Evolutionary conservation across 2,329 filamentous ascomycete genomes (phyloP).

Genomic region (Aspergillus proliferans): DNA sequence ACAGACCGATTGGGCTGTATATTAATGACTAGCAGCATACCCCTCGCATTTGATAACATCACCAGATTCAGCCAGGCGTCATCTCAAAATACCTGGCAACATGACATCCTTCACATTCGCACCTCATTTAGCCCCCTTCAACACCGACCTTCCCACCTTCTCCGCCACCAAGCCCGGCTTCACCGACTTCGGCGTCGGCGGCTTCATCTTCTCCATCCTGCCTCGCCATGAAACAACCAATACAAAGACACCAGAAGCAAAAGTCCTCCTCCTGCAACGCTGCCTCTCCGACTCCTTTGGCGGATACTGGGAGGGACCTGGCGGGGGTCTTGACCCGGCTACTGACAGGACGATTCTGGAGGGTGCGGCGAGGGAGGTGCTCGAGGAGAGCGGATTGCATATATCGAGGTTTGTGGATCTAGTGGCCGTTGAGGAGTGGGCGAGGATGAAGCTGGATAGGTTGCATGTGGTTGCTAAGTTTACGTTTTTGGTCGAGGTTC

Average conservation of each 20-base stretch:
- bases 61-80: no score
- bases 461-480: slow-evolving; percentile 26
- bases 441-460: slow-evolving; percentile 17
- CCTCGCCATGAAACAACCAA: background rate
- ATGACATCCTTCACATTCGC: slow-evolving; percentile 16
- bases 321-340: slow-evolving; percentile 41
- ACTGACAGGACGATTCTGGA: slow-evolving; percentile 45
- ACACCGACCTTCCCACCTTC: slow-evolving; percentile 21
- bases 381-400: slow-evolving; percentile 47
- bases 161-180: slow-evolving; percentile 21
- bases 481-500: slow-evolving; percentile 33
- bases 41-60: no score
- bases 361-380: slow-evolving; percentile 45
- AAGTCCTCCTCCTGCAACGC: slow-evolving; percentile 42
- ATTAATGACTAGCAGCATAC: no score
- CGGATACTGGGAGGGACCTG: slow-evolving; percentile 46
- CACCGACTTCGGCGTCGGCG: slow-evolving; percentile 22
- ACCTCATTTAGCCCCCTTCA: slow-evolving; percentile 25
- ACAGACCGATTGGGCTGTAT: no score
- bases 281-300: slow-evolving; percentile 34
- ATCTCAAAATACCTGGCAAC: background rate
- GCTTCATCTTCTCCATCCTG: slow-evolving; percentile 22
- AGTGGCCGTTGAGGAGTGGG: slow-evolving; percentile 31
- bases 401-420: slow-evolving; percentile 39
- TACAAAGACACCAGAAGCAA: slow-evolving; percentile 12